Evolutionary conservation across 768 basidiomycete species (phyloP), one percentile per base, ranked within the genome.

Genomic region (Piloderma croceum): DNA sequence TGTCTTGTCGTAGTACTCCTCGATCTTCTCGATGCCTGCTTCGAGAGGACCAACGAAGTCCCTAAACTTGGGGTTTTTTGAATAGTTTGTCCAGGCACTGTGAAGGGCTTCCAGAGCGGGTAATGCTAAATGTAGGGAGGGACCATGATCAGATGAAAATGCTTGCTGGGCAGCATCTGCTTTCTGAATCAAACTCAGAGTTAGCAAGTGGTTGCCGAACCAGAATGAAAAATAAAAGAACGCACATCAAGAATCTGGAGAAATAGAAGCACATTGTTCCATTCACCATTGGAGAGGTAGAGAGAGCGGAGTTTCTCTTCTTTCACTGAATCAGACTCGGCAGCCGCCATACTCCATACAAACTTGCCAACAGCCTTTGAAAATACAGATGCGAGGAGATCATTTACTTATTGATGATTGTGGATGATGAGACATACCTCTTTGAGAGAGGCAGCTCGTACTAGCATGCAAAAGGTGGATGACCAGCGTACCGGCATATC

Each of bases 81-180:
- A 20, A 3, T 39, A 34, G 17, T 27, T 47, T 2, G 47, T 41
- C 64, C 61, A 67, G 2, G 46, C 52, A 4, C 45, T 41, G 40
- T 65, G 56, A 0, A 68, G 50, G 0, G 37, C 45, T 38, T 66
- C 59, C 23, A 67, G 53, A 1, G 62, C 62, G 24, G 65, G 64
- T 17, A 65, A 45, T 0, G 53, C 62, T 19, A 39, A 38, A 36
- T 60, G 52, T 10, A 67, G 54, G 0, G 57, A 47, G 2, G 63
- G 53, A 4, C 45, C 37, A n/a, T 41, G 47, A 6, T 62, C 56
- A 12, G 57, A 52, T 3, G 60, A 65, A 31, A 62, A 63, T 9
- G 56, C 50, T 35, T 63, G 64, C 43, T 66, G 62, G 3, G 60
- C 52, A 12, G 38, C 21, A 37, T 64, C 58, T 3, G 61, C 60